Percentiles rank a stretch among this genome's conserved stretches.
Conservation (phyloP, 768 basidiomycete species). For the Russula sp. region DNA sequence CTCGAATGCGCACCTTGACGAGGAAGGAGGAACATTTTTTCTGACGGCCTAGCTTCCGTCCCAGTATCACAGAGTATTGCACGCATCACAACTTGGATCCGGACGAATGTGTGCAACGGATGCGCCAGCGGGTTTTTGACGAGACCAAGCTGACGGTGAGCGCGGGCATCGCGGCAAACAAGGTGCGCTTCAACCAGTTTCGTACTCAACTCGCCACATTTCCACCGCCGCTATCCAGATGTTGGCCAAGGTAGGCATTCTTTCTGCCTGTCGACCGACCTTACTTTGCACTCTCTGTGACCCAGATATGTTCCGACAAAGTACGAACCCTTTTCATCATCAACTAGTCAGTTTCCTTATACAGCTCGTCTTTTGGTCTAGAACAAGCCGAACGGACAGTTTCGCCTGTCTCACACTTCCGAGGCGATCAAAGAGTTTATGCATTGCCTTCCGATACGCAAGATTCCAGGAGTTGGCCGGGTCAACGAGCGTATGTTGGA, state of each 20-base stretch:
- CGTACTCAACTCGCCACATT: neutral
- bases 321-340: conserved; percentile 28
- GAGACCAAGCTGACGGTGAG: conserved; percentile 87
- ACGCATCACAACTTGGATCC: conserved; percentile 52
- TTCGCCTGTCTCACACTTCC: conserved; percentile 58
- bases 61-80: conserved; percentile 81
- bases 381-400: conserved; percentile 97
- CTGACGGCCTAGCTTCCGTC: neutral
- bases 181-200: conserved; percentile 42
- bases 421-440: conserved; percentile 67
- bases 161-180: conserved; percentile 93
- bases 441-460: conserved; percentile 74
- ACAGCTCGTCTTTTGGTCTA: conserved; percentile 23
- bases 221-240: conserved; percentile 39
- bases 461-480: conserved; percentile 83
- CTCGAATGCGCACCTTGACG: neutral
- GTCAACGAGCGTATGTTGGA: conserved; percentile 86
- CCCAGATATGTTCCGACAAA: conserved; percentile 88
- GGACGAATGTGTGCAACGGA: conserved; percentile 68
- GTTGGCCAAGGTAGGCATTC: conserved; percentile 71
- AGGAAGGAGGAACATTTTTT: too few species aligned
- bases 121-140: conserved; percentile 62
- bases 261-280: neutral
- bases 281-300: neutral
- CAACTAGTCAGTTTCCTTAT: neutral